Percentiles rank a stretch among this genome's conserved stretches.
phyloP scores from a whole-genome alignment of 805 yeast genomes.

The Metschnikowia gelsemii region DNA sequence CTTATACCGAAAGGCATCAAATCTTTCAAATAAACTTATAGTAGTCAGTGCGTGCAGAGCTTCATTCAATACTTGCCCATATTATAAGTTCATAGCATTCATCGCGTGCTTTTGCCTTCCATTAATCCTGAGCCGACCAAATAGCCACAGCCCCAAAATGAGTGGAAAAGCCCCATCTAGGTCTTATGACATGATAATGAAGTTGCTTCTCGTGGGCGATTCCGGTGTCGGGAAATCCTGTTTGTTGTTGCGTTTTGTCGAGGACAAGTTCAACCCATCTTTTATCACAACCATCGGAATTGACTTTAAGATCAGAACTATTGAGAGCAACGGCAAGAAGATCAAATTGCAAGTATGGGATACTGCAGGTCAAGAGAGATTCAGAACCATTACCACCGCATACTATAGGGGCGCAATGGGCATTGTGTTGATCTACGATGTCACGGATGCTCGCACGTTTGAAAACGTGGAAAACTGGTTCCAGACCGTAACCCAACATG shows the following conservation, averaged over 20 bases:
- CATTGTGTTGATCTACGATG: conserved; percentile 79
- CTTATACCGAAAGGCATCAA: neutral
- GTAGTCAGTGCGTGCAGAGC: neutral
- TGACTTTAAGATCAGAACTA: conserved; percentile 95
- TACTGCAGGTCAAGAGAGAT: conserved; percentile 96
- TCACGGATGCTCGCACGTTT: conserved; percentile 86
- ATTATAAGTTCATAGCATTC: neutral
- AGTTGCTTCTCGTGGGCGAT: conserved; percentile 90
- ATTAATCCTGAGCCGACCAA: neutral
- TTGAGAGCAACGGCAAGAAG: conserved; percentile 88
- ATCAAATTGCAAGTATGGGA: conserved; percentile 97
- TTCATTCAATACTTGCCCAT: no score
- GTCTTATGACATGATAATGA: conserved; percentile 87
- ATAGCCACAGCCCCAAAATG: conserved; percentile 30
- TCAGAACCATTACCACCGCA: conserved; percentile 91
- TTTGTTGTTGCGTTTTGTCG: conserved; percentile 86
- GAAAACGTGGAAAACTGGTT: conserved; percentile 93
- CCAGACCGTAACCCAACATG: conserved; percentile 93
- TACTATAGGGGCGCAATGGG: conserved; percentile 91
- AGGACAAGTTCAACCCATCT: conserved; percentile 93
- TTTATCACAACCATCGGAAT: conserved; percentile 98
- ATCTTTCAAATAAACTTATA: neutral
- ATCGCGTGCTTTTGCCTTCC: conserved; percentile 1
- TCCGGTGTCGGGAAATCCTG: conserved; percentile 90
- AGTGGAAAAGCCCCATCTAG: conserved; percentile 64